These are phyloP conservation scores for Escallonia herrerae DNA, from an alignment of 129 eudicot species.

Conservation along the genomic window DNA sequence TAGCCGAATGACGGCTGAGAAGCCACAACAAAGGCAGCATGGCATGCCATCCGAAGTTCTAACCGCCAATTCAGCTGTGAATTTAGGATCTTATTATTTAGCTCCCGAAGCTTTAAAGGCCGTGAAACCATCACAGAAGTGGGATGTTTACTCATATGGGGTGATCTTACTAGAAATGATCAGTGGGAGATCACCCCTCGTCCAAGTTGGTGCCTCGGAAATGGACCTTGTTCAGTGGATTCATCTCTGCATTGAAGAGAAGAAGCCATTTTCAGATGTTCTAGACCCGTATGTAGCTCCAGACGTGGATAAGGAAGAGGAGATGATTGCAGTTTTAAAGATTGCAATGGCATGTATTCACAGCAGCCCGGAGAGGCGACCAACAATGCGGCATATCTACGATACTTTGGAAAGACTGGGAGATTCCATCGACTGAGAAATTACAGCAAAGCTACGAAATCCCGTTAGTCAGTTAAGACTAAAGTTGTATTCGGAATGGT, in stretches of 20 bases:
- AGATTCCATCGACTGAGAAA: conserved; percentile 26
- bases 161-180: conserved; percentile 79
- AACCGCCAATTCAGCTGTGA: conserved; percentile 23
- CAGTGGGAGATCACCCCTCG: conserved; percentile 58
- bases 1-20: conserved; percentile 38
- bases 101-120: conserved; percentile 91
- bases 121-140: conserved; percentile 92
- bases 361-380: conserved; percentile 76
- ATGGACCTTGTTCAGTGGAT: conserved; percentile 83
- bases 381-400: conserved; percentile 74
- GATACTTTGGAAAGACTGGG: conserved; percentile 67
- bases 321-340: conserved; percentile 74
- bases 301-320: conserved; percentile 86
- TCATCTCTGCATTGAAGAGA: conserved; percentile 85
- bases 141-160: conserved; percentile 93
- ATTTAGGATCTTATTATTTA: conserved; percentile 45
- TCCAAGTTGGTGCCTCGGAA: conserved; percentile 69
- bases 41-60: conserved; percentile 40
- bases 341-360: conserved; percentile 87
- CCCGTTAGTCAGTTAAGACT: conserved; percentile 4
- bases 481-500: neutral
- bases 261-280: conserved; percentile 84
- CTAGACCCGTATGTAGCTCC: conserved; percentile 55
- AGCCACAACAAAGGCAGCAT: conserved; percentile 23
- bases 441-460: conserved; percentile 14